phyloP scores from a whole-genome alignment of 106 monocot genomes.

The Posidonia australis region DNA sequence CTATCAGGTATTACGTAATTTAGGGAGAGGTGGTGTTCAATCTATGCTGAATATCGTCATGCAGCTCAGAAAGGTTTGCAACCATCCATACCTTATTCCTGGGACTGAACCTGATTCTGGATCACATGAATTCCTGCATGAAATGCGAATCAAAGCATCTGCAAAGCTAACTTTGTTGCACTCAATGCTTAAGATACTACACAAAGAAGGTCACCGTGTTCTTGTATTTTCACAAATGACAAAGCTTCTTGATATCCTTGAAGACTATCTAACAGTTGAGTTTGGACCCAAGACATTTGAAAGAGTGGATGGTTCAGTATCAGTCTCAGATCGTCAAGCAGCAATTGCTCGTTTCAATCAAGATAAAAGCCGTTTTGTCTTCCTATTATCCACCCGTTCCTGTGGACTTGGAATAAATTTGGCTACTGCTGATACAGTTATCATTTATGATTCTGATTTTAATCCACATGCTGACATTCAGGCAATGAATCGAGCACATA shows the following conservation, averaged over 20 bases:
- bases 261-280: conserved; percentile 76
- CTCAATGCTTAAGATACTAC: conserved; percentile 80
- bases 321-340: conserved; percentile 79
- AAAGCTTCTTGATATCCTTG: conserved; percentile 96
- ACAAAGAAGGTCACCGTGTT: conserved; percentile 86
- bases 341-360: conserved; percentile 93
- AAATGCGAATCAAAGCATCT: conserved; percentile 97
- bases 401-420: conserved; percentile 98
- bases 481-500: conserved; percentile 98
- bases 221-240: conserved; percentile 99
- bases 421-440: conserved; percentile 93
- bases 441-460: conserved; percentile 99
- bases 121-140: conserved; percentile 74
- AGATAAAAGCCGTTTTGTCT: conserved; percentile 85
- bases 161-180: conserved; percentile 79
- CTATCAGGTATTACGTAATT: conserved; percentile 79
- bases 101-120: conserved; percentile 96
- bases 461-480: conserved; percentile 99
- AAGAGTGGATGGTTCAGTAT: conserved; percentile 93
- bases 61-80: conserved; percentile 96
- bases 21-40: conserved; percentile 80
- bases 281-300: conserved; percentile 87
- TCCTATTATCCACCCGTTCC: conserved; percentile 87
- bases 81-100: conserved; percentile 96
- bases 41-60: conserved; percentile 96